A percentile compares a stretch with the other conserved stretches of the same genome.
These are phyloP conservation scores for Colletotrichum phormii DNA, from an alignment of 2,329 filamentous ascomycete genomes.

Conservation along the genomic window DNA sequence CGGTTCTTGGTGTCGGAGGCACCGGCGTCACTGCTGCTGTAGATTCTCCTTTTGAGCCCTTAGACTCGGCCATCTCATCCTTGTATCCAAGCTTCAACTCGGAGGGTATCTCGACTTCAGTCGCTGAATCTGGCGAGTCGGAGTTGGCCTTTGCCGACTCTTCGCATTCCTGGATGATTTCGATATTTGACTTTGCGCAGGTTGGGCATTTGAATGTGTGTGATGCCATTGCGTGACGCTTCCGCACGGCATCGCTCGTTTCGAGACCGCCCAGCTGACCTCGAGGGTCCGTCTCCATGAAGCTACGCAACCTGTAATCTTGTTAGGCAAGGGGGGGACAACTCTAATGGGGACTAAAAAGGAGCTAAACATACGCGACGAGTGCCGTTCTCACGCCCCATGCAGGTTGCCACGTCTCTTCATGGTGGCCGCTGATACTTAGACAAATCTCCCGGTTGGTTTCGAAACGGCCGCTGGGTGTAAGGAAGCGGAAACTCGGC, in stretches of 20 bases:
- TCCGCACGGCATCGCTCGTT: slow-evolving; percentile 74
- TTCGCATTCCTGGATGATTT: slow-evolving; percentile 79
- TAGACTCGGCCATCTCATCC: slow-evolving; percentile 71
- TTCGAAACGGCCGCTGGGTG: slow-evolving; percentile 92
- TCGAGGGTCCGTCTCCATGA: slow-evolving; percentile 91
- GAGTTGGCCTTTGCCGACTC: slow-evolving; percentile 59
- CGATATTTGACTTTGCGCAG: slow-evolving; percentile 78
- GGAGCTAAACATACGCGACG: slow-evolving; percentile 59
- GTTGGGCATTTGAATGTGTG: slow-evolving; percentile 73
- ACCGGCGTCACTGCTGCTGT: not conserved
- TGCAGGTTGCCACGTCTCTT: slow-evolving; percentile 98
- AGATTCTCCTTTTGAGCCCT: not conserved
- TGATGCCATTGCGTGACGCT: slow-evolving; percentile 76
- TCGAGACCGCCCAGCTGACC: slow-evolving; percentile 94
- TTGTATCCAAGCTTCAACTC: slow-evolving; percentile 77
- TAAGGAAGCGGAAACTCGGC: slow-evolving; percentile 95
- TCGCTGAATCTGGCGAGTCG: slow-evolving; percentile 40
- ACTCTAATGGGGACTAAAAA: not conserved
- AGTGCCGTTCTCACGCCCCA: slow-evolving; percentile 96
- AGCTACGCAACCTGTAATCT: slow-evolving; percentile 72
- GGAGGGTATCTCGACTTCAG: slow-evolving; percentile 63
- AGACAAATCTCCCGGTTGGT: slow-evolving; percentile 97
- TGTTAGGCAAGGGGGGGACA: not conserved
- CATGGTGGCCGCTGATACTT: slow-evolving; percentile 92
- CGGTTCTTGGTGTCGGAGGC: slow-evolving; percentile 12